Evolutionary conservation across 257 asterid genomes (phyloP).

Genomic region (Przewalskia tangutica): DNA sequence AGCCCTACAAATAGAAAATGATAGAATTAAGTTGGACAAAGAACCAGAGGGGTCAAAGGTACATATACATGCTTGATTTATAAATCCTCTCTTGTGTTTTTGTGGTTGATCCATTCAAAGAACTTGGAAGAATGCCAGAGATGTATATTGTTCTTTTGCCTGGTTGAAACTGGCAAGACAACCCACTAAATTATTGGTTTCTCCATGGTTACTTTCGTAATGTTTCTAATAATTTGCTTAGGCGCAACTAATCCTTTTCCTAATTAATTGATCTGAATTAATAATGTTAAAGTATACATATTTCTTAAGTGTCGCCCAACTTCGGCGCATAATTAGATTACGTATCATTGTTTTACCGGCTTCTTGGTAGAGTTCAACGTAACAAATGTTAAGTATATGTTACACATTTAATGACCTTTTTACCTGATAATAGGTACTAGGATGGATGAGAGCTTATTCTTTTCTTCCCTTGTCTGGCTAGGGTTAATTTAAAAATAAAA

Average conservation of each 20-base stretch:
- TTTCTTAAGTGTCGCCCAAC: not conserved
- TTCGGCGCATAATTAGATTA: not conserved
- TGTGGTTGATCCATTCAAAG: not conserved
- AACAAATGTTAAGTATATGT: not conserved
- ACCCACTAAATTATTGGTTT: not conserved
- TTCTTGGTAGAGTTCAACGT: not conserved
- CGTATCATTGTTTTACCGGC: not conserved
- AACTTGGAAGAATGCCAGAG: not conserved
- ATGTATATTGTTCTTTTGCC: not conserved
- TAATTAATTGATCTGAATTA: not conserved
- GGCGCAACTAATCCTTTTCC: not conserved
- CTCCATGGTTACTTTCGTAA: not conserved
- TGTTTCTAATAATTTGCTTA: not conserved
- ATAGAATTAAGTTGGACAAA: not conserved
- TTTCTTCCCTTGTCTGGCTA: not conserved
- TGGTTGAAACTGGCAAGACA: not conserved
- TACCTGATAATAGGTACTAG: not conserved
- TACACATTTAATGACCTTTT: not conserved
- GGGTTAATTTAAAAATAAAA: not conserved
- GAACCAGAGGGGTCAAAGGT: not conserved
- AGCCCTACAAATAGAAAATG: not conserved
- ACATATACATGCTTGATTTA: not conserved
- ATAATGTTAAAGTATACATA: not conserved
- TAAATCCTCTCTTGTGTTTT: not conserved
- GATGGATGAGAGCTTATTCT: not conserved